phyloP scores from a whole-genome alignment of 495 filamentous ascomycete genomes.

The Rostrohypoxylon terebratum region DNA sequence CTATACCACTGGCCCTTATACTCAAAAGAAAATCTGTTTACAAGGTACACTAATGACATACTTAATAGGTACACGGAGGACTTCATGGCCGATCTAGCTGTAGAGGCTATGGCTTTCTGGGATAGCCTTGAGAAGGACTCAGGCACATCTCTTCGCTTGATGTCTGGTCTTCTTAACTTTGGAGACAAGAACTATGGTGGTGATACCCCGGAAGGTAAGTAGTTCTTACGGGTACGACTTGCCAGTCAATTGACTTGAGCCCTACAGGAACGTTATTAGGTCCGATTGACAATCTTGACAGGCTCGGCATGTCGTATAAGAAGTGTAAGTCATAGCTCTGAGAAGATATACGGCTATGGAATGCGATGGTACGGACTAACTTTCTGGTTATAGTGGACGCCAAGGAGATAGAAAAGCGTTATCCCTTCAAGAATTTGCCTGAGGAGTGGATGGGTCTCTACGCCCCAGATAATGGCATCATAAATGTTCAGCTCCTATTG shows the following conservation, averaged over 20 bases:
- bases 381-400: not conserved
- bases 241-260: not conserved
- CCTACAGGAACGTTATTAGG: not conserved
- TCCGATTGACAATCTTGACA: not conserved
- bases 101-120: not conserved
- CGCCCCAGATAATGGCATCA: not conserved
- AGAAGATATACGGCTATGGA: not conserved
- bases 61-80: not conserved
- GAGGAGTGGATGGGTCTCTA: not conserved
- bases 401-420: not conserved
- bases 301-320: not conserved
- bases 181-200: not conserved
- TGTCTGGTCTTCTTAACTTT: not conserved
- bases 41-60: too few relatives aligned
- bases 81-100: not conserved
- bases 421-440: not conserved
- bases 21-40: too few relatives aligned
- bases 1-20: not conserved
- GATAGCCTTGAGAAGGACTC: not conserved
- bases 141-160: not conserved
- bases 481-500: not conserved
- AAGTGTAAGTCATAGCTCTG: not conserved
- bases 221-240: not conserved
- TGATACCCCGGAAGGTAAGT: not conserved
- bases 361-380: not conserved